A percentile compares a stretch with the other conserved stretches of the same genome.
Conservation (phyloP, 805 yeast species). For the Scheffersomyces amazonensis region DNA sequence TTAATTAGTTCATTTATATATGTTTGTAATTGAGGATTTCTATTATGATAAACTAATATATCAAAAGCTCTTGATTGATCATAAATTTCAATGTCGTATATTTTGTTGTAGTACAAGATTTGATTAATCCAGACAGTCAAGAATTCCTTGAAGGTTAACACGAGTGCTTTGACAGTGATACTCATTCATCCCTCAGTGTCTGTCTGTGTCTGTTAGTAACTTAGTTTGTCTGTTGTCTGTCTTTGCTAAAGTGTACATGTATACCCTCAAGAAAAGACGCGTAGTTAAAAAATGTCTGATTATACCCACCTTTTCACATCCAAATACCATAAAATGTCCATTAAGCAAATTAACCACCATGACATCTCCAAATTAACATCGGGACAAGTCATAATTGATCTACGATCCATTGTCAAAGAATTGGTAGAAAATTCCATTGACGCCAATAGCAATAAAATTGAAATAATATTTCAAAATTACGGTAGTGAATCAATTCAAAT, state of each 20-base stretch:
- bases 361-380: constrained; percentile 82
- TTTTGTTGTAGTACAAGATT: constrained; percentile 47
- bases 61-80: constrained; percentile 40
- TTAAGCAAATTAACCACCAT: constrained; percentile 22
- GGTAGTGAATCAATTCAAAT: constrained; percentile 74
- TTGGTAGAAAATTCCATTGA: constrained; percentile 84
- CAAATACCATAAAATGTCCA: constrained; percentile 17
- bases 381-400: constrained; percentile 86
- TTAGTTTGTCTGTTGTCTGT: not conserved
- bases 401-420: constrained; percentile 79
- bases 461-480: constrained; percentile 63
- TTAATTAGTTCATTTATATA: constrained; percentile 41
- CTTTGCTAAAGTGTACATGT: too few relatives aligned
- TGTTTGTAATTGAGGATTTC: constrained; percentile 46
- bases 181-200: not conserved
- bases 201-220: too few relatives aligned
- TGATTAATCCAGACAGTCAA: constrained; percentile 52
- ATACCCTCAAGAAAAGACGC: not conserved
- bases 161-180: constrained; percentile 14
- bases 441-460: constrained; percentile 67
- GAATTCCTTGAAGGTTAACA: constrained; percentile 44
- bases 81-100: constrained; percentile 56
- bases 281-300: not conserved
- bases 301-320: not conserved
- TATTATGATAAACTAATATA: constrained; percentile 35